Evolutionary conservation across 345 rosid genomes (phyloP).

Genomic region (Aurinia saxatilis): DNA sequence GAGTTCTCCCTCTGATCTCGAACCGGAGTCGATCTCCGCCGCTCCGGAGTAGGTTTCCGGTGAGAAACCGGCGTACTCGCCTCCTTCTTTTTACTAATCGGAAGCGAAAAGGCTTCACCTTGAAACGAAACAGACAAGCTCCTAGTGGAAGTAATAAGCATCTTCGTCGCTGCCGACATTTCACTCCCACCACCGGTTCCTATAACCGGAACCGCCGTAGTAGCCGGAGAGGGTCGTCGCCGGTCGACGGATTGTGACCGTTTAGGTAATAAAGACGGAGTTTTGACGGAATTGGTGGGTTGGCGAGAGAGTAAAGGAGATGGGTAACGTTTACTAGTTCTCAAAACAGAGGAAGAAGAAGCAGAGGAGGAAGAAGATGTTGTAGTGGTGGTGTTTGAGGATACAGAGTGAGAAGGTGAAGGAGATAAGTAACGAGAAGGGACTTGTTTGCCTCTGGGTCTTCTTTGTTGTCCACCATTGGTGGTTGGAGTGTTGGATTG

Average conservation of each 20-base stretch:
- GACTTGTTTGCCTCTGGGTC: conserved; percentile 71
- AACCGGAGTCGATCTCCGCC: conserved; percentile 41
- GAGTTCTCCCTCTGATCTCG: conserved; percentile 60
- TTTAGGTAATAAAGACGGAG: conserved; percentile 41
- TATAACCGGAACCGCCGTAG: conserved; percentile 43
- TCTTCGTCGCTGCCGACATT: conserved; percentile 49
- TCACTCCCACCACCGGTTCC: conserved; percentile 36
- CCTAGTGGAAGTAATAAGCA: conserved; percentile 75
- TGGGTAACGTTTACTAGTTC: conserved; percentile 41
- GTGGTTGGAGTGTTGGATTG: conserved; percentile 18
- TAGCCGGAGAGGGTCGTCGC: conserved; percentile 47
- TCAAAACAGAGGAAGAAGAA: conserved; percentile 31
- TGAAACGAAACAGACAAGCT: conserved; percentile 95
- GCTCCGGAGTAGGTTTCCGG: conserved; percentile 75
- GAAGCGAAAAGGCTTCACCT: conserved; percentile 75
- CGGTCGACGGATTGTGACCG: conserved; percentile 86
- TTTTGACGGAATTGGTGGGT: conserved; percentile 38
- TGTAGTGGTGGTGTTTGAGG: conserved; percentile 29
- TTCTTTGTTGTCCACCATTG: conserved; percentile 40
- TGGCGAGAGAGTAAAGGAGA: conserved; percentile 66
- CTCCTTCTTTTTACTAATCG: conserved; percentile 68
- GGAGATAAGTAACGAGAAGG: conserved; percentile 87
- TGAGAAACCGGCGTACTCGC: conserved; percentile 40
- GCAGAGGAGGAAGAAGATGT: conserved; percentile 40
- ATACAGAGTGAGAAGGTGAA: conserved; percentile 61